Base-by-base conservation (phyloP, 208 protist species). In the Lotmaria passim region DNA sequence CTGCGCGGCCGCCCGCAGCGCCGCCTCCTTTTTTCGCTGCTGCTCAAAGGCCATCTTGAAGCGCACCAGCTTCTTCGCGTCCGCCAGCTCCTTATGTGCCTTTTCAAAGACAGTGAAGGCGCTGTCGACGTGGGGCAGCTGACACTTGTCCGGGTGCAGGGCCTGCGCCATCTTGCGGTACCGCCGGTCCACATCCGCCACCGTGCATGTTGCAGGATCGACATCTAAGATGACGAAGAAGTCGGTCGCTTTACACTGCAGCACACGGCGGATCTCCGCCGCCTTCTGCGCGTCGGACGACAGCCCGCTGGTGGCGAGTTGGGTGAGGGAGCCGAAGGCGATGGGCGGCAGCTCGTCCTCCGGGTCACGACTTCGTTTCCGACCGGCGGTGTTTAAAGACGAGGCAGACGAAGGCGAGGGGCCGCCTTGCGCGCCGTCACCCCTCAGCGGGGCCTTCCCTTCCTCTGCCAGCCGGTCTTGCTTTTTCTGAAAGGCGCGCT, bases 111-210 rank as follows among this genome's bases (percentile, higher is more conserved):
- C 64, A 8, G 82, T 85, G 67, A 97, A 97, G 38, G 89, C 93
- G 34, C 86, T 86, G 7, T 78, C 73, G 21, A 89, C 93, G 43
- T 83, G 81, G 7, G 83, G 84, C 31, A 95, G 78, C 43, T 83
- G 77, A 73, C 93, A 97, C 81, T 97, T 97, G 73, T 97, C 93
- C 7, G 93, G 93, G 60, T 97, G 93, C 26, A 97, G 78, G 7
- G 85, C 83, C 66, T 93, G 76, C n/a, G 88, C 93, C 70, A 95
- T 93, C 52, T 64, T 81, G 24, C 89, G 87, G 71, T 91, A 97
- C 17, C 69, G 81, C 38, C 73, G 72, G 26, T 87, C 78, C 7
- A 97, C 83, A 46, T 95, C 90, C 2, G 68, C 48, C 28, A 93
- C 66, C 56, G 85, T 82, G 67, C 88, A 93, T 24, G 55, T 75